Conservation (phyloP, 202 grass and related monocot genomes). For the Setaria italica region DNA sequence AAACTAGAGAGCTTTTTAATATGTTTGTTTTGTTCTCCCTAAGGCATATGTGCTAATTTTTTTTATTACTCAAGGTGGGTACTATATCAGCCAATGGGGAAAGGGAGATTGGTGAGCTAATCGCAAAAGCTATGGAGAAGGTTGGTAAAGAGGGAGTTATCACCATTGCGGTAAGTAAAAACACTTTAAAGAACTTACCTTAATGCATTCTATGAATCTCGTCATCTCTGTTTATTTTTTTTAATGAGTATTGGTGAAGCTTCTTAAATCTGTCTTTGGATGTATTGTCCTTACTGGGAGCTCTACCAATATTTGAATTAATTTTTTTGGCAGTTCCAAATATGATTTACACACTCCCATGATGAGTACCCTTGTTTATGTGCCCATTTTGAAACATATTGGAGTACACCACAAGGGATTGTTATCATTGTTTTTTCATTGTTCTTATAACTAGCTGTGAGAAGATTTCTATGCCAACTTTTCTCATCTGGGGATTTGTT, state of each 20-base stretch:
- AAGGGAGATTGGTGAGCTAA: constrained; percentile 97
- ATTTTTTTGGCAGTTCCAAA: constrained; percentile 3
- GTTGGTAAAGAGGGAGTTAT: constrained; percentile 99
- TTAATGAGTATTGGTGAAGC: neutral
- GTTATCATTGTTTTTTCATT: neutral
- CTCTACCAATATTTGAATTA: neutral
- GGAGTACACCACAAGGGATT: neutral
- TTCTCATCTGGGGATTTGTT: constrained; percentile 3
- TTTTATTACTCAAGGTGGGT: constrained; percentile 63
- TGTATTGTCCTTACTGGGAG: neutral
- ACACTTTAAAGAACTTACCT: constrained; percentile 6
- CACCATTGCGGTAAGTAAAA: constrained; percentile 75
- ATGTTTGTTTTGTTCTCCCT: constrained; percentile 12
- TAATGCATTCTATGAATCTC: neutral
- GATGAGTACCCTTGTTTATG: neutral
- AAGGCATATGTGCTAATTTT: constrained; percentile 1
- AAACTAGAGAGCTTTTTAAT: neutral
- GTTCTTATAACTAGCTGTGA: neutral
- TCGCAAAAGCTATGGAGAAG: constrained; percentile 99
- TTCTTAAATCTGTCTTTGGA: neutral
- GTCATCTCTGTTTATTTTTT: neutral
- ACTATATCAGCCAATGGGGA: constrained; percentile 98
- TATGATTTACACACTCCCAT: neutral
- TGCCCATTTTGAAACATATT: constrained; percentile 7
- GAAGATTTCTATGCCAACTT: neutral